Evolutionary conservation across 208 protist species (phyloP).

Genomic region (Leishmania turanica): DNA sequence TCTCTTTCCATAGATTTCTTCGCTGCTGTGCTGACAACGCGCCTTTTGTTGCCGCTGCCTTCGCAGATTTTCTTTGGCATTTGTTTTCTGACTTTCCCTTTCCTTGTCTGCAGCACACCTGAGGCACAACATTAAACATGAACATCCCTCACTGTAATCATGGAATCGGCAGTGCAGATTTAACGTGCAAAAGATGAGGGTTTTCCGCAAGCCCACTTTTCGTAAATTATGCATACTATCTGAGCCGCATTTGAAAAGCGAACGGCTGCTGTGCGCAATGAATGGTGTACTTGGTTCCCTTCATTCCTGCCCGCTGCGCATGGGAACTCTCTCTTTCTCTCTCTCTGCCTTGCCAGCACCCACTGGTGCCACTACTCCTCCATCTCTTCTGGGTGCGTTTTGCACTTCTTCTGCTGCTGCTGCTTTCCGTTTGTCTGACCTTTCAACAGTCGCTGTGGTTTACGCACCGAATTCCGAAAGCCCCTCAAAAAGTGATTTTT

Average conservation of each 20-base stretch:
- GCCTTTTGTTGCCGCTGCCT: background rate
- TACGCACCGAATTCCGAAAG: background rate
- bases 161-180: background rate
- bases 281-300: background rate
- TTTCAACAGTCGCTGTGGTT: background rate
- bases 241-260: background rate
- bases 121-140: background rate
- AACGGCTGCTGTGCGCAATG: background rate
- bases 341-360: background rate
- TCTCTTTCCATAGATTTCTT: background rate
- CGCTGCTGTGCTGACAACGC: background rate
- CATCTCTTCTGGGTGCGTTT: background rate
- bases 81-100: background rate
- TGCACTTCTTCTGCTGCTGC: background rate
- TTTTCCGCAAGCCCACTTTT: background rate
- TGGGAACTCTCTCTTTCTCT: background rate
- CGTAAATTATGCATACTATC: background rate
- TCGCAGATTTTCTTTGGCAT: background rate
- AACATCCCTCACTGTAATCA: background rate
- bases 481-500: slow-evolving; percentile 6
- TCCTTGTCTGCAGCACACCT: background rate
- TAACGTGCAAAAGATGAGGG: background rate
- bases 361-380: background rate
- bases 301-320: background rate
- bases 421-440: background rate